Evolutionary conservation across 179 eudicot genomes (phyloP).

Genomic region (Spergularia azorica): DNA sequence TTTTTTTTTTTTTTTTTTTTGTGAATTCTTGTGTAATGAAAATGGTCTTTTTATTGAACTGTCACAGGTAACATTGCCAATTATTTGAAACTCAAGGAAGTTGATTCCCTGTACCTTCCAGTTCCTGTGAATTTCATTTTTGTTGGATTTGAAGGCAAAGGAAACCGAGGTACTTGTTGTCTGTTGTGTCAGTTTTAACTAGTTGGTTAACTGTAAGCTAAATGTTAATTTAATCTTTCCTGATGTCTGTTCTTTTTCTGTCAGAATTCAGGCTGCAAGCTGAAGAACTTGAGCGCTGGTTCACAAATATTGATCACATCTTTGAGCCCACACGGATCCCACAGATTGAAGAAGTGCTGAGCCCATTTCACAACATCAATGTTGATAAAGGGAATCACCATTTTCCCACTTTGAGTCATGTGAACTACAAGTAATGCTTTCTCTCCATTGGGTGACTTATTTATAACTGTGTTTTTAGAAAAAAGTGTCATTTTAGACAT

Average conservation of each 20-base stretch:
- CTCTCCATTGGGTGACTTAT: background rate
- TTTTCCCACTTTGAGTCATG: slow-evolving; percentile 79
- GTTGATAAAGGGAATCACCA: slow-evolving; percentile 66
- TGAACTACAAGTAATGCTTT: slow-evolving; percentile 74
- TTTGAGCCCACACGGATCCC: slow-evolving; percentile 89
- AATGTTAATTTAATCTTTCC: background rate
- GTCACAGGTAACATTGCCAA: slow-evolving; percentile 78
- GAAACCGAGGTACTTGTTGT: slow-evolving; percentile 66
- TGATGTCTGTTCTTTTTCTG: slow-evolving; percentile 17
- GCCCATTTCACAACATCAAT: slow-evolving; percentile 78
- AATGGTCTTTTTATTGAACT: slow-evolving; percentile 15
- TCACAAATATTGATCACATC: slow-evolving; percentile 91
- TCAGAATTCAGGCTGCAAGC: slow-evolving; percentile 74
- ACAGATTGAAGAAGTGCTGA: slow-evolving; percentile 70
- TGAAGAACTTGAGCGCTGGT: slow-evolving; percentile 97
- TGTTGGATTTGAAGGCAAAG: slow-evolving; percentile 91
- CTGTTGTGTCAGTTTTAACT: slow-evolving; percentile 4
- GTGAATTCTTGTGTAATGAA: background rate
- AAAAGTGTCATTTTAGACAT: background rate
- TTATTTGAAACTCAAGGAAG: slow-evolving; percentile 83
- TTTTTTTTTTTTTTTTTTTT: no score
- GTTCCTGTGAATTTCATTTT: slow-evolving; percentile 91
- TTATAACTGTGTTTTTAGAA: slow-evolving; percentile 12
- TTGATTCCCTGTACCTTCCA: slow-evolving; percentile 84
- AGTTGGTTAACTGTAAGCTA: slow-evolving; percentile 2